Conservation (phyloP, 1,139 yeast species). For the Candida albicans region DNA sequence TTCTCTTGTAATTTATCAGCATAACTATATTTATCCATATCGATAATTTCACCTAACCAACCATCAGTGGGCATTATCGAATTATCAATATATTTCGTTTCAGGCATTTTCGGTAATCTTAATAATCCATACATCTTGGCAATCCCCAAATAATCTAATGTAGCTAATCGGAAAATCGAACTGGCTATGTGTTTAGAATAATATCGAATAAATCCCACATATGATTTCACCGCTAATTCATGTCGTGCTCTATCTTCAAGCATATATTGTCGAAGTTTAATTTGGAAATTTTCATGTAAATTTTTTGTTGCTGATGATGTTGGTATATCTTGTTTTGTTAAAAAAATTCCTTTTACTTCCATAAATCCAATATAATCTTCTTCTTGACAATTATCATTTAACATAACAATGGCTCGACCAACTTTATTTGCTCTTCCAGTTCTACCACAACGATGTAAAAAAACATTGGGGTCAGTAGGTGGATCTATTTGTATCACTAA, state of each 20-base stretch:
- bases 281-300: constrained; percentile 25
- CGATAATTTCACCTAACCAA: constrained; percentile 62
- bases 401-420: constrained; percentile 75
- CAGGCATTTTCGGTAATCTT: constrained; percentile 95
- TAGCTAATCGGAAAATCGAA: constrained; percentile 77
- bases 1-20: constrained; percentile 65
- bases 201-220: constrained; percentile 79
- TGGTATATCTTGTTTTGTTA: constrained; percentile 37
- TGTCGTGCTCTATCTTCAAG: constrained; percentile 74
- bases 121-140: constrained; percentile 80
- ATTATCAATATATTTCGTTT: constrained; percentile 54
- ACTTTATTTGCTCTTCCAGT: constrained; percentile 87
- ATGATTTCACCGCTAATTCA: constrained; percentile 76
- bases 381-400: constrained; percentile 68
- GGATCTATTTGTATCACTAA: constrained; percentile 86
- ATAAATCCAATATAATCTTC: constrained; percentile 80
- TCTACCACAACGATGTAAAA: constrained; percentile 87
- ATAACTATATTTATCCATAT: constrained; percentile 68
- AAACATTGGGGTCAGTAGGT: constrained; percentile 86
- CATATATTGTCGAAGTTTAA: constrained; percentile 54
- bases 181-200: constrained; percentile 90
- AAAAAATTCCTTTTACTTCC: constrained; percentile 65
- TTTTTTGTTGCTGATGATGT: constrained; percentile 23
- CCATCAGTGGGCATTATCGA: constrained; percentile 61
- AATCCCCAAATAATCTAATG: constrained; percentile 68